Evolutionary conservation across 352 stramenopile species (phyloP).

Genomic region (Phytophthora sp.): DNA sequence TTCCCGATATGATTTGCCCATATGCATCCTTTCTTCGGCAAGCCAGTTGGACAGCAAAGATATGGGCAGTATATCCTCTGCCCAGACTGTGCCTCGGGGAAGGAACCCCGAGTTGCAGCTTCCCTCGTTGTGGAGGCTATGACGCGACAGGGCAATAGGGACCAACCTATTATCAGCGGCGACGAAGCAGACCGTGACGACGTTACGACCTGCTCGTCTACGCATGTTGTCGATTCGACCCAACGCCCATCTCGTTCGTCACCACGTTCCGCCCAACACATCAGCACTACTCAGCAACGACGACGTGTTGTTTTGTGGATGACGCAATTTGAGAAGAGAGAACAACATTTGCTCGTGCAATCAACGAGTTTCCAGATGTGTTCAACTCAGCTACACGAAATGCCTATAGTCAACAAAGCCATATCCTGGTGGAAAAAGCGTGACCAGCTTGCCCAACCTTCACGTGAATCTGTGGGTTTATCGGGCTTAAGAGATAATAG

Average conservation of each 20-base stretch:
- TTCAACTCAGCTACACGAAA: not conserved
- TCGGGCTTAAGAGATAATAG: not conserved
- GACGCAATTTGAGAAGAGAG: not conserved
- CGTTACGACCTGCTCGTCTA: no score
- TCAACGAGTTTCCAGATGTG: not conserved
- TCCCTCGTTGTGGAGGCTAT: not conserved
- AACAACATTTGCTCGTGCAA: not conserved
- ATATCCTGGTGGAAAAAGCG: not conserved
- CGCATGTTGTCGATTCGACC: not conserved
- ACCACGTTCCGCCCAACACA: not conserved
- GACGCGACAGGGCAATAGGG: not conserved
- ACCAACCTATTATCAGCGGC: no score
- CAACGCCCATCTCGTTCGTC: not conserved
- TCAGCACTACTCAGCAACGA: not conserved
- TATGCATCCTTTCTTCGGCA: constrained; percentile 14
- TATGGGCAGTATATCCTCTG: constrained; percentile 1
- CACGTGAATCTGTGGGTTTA: not conserved
- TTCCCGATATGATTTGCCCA: constrained; percentile 3
- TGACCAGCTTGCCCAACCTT: not conserved
- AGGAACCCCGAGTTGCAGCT: not conserved
- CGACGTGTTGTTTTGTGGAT: not conserved
- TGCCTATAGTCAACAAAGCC: not conserved
- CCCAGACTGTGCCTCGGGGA: not conserved
- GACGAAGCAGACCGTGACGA: no score
- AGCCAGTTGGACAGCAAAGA: not conserved